Evolutionary conservation across 129 eudicot species (phyloP).

Genomic region (Artemisia argyi): DNA sequence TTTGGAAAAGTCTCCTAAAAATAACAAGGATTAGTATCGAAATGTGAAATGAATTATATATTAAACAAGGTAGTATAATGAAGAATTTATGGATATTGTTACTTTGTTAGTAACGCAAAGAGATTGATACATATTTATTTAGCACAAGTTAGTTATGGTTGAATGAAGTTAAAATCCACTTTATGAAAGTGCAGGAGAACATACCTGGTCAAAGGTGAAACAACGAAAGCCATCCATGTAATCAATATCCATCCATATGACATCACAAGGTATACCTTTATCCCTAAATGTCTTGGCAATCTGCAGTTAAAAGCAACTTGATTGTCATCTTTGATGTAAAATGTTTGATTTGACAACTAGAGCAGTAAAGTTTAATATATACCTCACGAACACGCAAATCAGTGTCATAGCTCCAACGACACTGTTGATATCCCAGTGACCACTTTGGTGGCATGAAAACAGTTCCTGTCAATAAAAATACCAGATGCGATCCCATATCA

Average conservation of each 20-base stretch:
- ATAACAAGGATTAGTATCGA: constrained; percentile 6
- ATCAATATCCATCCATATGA: constrained; percentile 97
- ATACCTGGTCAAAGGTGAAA: constrained; percentile 82
- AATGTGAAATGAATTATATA: too few relatives aligned
- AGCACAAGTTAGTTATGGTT: background rate
- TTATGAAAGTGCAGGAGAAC: constrained; percentile 3
- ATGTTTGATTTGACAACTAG: too few relatives aligned
- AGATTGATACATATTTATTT: background rate
- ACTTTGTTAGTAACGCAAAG: background rate
- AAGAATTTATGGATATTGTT: background rate
- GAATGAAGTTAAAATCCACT: constrained; percentile 4
- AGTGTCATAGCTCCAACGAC: constrained; percentile 93
- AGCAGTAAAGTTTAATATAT: constrained; percentile 16
- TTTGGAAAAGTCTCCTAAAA: constrained; percentile 74
- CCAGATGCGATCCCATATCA: background rate
- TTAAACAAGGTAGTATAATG: too few relatives aligned
- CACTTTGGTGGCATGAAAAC: constrained; percentile 97
- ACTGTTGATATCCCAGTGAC: constrained; percentile 94
- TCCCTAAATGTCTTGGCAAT: constrained; percentile 81
- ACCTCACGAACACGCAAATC: constrained; percentile 91
- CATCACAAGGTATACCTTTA: constrained; percentile 91
- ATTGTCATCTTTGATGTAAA: too few relatives aligned
- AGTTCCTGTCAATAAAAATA: constrained; percentile 51
- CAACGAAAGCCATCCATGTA: constrained; percentile 95
- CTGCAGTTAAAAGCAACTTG: constrained; percentile 35